A percentile compares a stretch with the other conserved stretches of the same genome.
phyloP scores from a whole-genome alignment of 2,329 filamentous ascomycete species.

The Ceratocystis smalleyi region DNA sequence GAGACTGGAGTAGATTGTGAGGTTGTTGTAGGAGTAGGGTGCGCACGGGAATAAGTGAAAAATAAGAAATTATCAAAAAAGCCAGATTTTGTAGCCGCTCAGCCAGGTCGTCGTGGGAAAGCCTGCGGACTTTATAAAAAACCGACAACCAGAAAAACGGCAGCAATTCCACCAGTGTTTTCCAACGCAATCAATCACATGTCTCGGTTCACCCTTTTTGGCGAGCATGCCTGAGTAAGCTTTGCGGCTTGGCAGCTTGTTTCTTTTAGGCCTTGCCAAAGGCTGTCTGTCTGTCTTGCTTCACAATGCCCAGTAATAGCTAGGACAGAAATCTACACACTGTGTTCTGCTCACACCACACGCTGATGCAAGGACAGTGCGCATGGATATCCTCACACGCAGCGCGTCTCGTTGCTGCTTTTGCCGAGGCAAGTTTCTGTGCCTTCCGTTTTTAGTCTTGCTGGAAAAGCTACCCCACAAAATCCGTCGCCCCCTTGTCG shows the following conservation, averaged over 20 bases:
- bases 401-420: background rate
- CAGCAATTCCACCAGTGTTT: no score
- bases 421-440: background rate
- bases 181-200: background rate
- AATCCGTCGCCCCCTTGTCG: background rate
- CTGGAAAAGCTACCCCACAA: background rate
- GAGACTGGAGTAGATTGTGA: slow-evolving; percentile 3
- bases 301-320: no score
- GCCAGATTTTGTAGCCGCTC: background rate
- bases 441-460: background rate
- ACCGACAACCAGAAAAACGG: no score
- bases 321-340: background rate
- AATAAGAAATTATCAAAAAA: slow-evolving; percentile 7
- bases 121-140: background rate
- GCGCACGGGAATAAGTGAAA: background rate
- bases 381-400: background rate
- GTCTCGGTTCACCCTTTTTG: background rate
- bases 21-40: no score
- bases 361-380: background rate
- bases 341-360: background rate
- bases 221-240: no score
- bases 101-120: no score
- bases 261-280: no score
- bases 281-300: no score
- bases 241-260: no score